phyloP scores from a whole-genome alignment of 176 grass and related monocot species.

The Musa beccarii region DNA sequence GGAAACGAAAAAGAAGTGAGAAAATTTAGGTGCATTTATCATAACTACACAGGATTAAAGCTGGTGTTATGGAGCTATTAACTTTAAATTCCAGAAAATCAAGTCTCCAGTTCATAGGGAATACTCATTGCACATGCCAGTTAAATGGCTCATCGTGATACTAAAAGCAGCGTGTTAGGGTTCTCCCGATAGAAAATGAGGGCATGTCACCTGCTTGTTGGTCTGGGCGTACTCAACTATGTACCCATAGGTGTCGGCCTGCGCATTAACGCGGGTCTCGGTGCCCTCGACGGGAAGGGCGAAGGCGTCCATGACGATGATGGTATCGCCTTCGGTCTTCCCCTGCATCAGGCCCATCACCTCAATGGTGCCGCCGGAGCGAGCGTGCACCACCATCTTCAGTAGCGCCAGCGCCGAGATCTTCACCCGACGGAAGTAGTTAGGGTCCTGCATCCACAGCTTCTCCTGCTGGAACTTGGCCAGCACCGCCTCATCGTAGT shows the following conservation, averaged over 20 bases:
- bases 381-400: constrained; percentile 93
- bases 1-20: too few relatives aligned
- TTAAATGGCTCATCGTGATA: too few relatives aligned
- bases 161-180: too few relatives aligned
- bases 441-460: constrained; percentile 61
- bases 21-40: too few relatives aligned
- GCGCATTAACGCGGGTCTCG: constrained; percentile 85
- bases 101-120: too few relatives aligned
- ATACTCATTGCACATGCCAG: too few relatives aligned
- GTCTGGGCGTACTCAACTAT: constrained; percentile 92
- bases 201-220: constrained; percentile 69
- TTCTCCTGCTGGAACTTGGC: constrained; percentile 58
- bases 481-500: constrained; percentile 55
- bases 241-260: constrained; percentile 87
- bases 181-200: neutral
- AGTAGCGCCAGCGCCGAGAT: constrained; percentile 84
- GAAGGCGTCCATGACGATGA: constrained; percentile 97
- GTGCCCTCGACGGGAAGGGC: constrained; percentile 93
- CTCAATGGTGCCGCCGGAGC: constrained; percentile 80
- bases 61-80: too few relatives aligned
- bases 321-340: constrained; percentile 72
- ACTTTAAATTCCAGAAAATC: too few relatives aligned
- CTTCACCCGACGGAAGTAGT: constrained; percentile 65
- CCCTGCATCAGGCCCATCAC: constrained; percentile 99
- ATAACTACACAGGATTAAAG: too few relatives aligned